Conservation (phyloP, 148 eudicot genomes). For the Arctostaphylos glauca region DNA sequence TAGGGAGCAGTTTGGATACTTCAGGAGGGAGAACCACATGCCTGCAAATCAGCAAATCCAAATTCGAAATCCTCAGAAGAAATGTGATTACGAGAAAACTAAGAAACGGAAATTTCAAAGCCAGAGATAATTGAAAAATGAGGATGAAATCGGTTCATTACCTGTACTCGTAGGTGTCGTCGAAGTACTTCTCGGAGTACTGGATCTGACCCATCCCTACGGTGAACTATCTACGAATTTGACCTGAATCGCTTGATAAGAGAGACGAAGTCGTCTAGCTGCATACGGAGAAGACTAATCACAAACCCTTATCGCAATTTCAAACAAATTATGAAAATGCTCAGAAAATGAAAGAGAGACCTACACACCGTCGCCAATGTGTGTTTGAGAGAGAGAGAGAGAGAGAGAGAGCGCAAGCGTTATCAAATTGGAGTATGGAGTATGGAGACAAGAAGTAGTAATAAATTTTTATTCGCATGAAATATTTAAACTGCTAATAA, state of each 20-base stretch:
- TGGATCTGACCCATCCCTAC: slow-evolving; percentile 50
- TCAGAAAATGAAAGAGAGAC: background rate
- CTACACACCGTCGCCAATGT: background rate
- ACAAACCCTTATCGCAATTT: background rate
- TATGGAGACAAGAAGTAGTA: background rate
- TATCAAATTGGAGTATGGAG: no score
- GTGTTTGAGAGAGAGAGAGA: background rate
- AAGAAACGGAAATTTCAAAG: background rate
- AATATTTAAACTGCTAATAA: no score
- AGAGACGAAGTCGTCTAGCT: background rate
- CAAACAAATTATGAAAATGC: background rate
- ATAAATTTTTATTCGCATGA: background rate
- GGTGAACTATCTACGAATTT: background rate
- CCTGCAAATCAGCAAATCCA: slow-evolving; percentile 32
- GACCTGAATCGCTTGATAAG: background rate
- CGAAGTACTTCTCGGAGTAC: slow-evolving; percentile 54
- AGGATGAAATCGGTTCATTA: background rate
- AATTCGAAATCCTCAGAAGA: background rate
- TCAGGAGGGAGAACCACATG: slow-evolving; percentile 84
- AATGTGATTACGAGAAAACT: background rate
- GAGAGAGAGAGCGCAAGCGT: background rate
- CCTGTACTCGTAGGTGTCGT: slow-evolving; percentile 49
- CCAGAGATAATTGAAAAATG: background rate
- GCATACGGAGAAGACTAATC: background rate
- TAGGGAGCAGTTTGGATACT: slow-evolving; percentile 72